phyloP scores from a whole-genome alignment of 768 basidiomycete species.

The Phaeolepiota aurea region DNA sequence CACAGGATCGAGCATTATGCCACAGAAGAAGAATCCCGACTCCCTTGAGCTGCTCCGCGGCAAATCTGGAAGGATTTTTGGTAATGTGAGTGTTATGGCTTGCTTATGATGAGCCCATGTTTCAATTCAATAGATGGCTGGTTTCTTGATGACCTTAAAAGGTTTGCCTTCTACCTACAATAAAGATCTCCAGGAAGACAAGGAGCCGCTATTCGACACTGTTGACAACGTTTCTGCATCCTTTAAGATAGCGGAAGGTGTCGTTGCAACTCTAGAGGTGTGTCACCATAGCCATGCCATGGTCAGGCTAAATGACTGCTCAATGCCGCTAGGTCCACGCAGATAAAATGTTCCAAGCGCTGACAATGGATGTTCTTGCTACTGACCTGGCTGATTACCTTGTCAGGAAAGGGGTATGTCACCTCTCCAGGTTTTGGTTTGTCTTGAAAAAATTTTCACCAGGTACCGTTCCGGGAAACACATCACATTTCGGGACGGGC shows the following conservation, averaged over 20 bases:
- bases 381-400: conserved; percentile 99
- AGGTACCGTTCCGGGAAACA: conserved; percentile 98
- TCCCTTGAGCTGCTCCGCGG: conserved; percentile 92
- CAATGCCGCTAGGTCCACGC: conserved; percentile 61
- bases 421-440: not conserved
- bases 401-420: conserved; percentile 90
- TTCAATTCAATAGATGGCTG: conserved; percentile 98
- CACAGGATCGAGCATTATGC: conserved; percentile 99
- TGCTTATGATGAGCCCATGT: conserved; percentile 3
- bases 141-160: conserved; percentile 95
- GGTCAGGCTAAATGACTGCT: not conserved
- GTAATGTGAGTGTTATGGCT: conserved; percentile 49
- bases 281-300: conserved; percentile 12
- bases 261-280: conserved; percentile 84
- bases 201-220: conserved; percentile 93
- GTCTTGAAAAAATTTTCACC: conserved; percentile 3
- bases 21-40: conserved; percentile 98
- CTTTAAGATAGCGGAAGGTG: conserved; percentile 89
- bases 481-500: conserved; percentile 97
- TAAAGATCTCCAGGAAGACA: conserved; percentile 98
- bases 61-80: conserved; percentile 91
- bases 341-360: conserved; percentile 80
- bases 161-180: conserved; percentile 98
- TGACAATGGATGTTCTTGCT: conserved; percentile 97
- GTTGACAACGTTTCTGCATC: conserved; percentile 86